These are phyloP conservation scores for Thraustotheca clavata DNA, from an alignment of 352 stramenopile species.

Conservation along the genomic window DNA sequence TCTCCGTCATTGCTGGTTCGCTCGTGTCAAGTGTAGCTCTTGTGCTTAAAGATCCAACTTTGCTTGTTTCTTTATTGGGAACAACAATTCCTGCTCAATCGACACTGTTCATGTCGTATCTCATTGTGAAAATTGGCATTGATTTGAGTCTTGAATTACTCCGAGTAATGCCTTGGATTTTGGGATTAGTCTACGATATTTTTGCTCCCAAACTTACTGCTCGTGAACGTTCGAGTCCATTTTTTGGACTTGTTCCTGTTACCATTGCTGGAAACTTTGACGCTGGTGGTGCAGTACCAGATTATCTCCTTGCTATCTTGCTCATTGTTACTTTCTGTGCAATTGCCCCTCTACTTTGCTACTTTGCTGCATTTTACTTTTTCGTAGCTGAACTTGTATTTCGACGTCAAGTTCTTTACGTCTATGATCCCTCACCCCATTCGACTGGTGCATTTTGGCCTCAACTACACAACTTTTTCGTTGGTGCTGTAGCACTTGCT, in stretches of 20 bases:
- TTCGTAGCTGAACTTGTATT: slow-evolving; percentile 68
- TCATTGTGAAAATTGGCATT: slow-evolving; percentile 65
- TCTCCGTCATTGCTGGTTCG: slow-evolving; percentile 77
- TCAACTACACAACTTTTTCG: slow-evolving; percentile 71
- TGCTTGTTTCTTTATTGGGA: slow-evolving; percentile 50
- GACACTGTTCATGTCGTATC: slow-evolving; percentile 72
- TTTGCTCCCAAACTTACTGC: slow-evolving; percentile 76
- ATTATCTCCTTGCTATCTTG: slow-evolving; percentile 70
- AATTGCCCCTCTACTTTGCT: slow-evolving; percentile 71
- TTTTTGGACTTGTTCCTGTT: slow-evolving; percentile 58
- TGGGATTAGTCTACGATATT: slow-evolving; percentile 63
- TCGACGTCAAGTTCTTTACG: slow-evolving; percentile 61
- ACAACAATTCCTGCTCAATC: slow-evolving; percentile 61
- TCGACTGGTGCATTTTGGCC: slow-evolving; percentile 63
- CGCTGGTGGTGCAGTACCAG: slow-evolving; percentile 43
- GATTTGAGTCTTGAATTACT: slow-evolving; percentile 60
- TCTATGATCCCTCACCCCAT: slow-evolving; percentile 60
- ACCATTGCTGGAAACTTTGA: slow-evolving; percentile 50
- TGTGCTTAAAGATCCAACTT: slow-evolving; percentile 32
- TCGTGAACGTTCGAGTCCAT: slow-evolving; percentile 51
- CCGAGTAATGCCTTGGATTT: slow-evolving; percentile 61
- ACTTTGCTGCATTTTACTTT: slow-evolving; percentile 63
- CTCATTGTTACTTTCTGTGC: slow-evolving; percentile 64
- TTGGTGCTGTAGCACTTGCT: slow-evolving; percentile 65
- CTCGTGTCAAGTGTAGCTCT: slow-evolving; percentile 56